Evolutionary conservation across 2,329 filamentous ascomycete species (phyloP).

Genomic region (Didymella lethalis): DNA sequence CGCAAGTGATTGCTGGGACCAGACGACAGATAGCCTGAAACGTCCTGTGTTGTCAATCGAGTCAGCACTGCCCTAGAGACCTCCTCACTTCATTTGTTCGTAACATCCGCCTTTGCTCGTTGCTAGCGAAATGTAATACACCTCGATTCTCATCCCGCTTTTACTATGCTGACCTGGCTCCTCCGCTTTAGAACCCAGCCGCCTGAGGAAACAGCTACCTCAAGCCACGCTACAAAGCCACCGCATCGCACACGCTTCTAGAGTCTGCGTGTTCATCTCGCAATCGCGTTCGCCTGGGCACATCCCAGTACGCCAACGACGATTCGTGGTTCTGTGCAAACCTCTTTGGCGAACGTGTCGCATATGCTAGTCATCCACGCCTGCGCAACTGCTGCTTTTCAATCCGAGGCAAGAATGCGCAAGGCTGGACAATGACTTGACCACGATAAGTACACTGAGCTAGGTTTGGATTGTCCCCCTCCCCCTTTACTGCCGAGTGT

Average conservation of each 20-base stretch:
- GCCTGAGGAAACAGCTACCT: slow-evolving; percentile 17
- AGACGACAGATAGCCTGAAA: slow-evolving; percentile 15
- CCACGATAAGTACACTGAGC: not conserved
- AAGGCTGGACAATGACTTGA: not conserved
- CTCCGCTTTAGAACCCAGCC: slow-evolving; percentile 23
- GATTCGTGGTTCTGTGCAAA: not conserved
- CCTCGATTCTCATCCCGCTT: slow-evolving; percentile 30
- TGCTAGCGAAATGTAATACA: slow-evolving; percentile 42
- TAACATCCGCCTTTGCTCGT: slow-evolving; percentile 31
- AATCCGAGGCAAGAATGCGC: not conserved
- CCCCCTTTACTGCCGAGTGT: not conserved
- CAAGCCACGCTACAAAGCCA: slow-evolving; percentile 8
- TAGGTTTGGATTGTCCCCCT: not conserved
- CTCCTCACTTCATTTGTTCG: slow-evolving; percentile 28
- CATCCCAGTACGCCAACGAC: not conserved
- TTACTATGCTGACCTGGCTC: slow-evolving; percentile 24
- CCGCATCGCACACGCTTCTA: slow-evolving; percentile 19
- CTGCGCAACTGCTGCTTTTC: not conserved
- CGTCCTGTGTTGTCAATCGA: slow-evolving; percentile 7
- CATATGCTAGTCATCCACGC: not conserved
- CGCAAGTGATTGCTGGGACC: slow-evolving; percentile 32
- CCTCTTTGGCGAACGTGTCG: not conserved
- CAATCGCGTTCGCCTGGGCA: not conserved
- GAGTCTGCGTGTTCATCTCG: not conserved
- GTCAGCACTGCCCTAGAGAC: slow-evolving; percentile 18